phyloP scores from a whole-genome alignment of 139 green algal genomes.

The Chlorella sp. region DNA sequence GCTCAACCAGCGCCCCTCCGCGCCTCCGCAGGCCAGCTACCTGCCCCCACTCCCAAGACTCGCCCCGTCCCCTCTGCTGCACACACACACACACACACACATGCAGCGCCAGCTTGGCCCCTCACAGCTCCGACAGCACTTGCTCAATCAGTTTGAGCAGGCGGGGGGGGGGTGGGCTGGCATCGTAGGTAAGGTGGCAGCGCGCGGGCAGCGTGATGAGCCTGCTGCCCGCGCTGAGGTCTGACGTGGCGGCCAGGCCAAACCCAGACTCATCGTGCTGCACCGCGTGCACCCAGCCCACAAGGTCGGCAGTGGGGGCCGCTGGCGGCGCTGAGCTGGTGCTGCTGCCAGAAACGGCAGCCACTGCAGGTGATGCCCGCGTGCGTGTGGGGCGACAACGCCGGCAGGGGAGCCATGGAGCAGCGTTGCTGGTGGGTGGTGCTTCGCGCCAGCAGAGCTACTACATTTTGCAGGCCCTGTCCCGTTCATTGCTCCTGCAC shows the following conservation, averaged over 20 bases:
- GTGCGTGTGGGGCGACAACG: not conserved
- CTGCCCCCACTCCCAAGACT: too few species aligned
- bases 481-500: too few species aligned
- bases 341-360: not conserved
- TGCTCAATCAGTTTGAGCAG: constrained; percentile 70
- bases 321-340: not conserved
- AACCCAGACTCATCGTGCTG: not conserved
- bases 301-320: not conserved
- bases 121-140: constrained; percentile 82
- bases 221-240: not conserved
- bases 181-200: constrained; percentile 75
- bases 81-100: too few species aligned
- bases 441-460: not conserved
- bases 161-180: constrained; percentile 42
- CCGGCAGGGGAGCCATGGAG: too few species aligned
- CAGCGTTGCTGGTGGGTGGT: not conserved
- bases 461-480: too few species aligned
- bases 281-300: constrained; percentile 15
- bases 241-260: constrained; percentile 1
- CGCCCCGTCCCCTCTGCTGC: not conserved
- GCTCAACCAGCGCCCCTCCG: constrained; percentile 55
- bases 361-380: not conserved
- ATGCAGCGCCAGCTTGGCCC: constrained; percentile 64
- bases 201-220: constrained; percentile 38
- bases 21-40: too few species aligned